Evolutionary conservation across 768 basidiomycete genomes (phyloP).

Genomic region (Termitomyces sp.): DNA sequence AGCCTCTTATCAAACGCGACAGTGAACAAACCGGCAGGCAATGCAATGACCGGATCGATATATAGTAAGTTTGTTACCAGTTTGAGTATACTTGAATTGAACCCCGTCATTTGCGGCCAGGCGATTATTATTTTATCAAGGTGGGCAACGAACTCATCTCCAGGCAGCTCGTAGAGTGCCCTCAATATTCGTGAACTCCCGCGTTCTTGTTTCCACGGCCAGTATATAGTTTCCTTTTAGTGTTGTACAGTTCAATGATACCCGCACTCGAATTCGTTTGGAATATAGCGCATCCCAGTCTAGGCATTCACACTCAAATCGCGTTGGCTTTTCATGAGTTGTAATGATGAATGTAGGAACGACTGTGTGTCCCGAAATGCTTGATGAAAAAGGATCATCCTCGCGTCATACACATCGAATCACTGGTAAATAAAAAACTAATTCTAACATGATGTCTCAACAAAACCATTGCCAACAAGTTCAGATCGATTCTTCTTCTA

Average conservation of each 20-base stretch:
- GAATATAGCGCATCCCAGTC: background rate
- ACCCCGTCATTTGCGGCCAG: slow-evolving; percentile 20
- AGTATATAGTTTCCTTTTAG: background rate
- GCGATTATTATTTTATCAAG: slow-evolving; percentile 59
- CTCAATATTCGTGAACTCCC: background rate
- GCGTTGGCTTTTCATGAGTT: background rate
- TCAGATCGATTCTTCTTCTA: background rate
- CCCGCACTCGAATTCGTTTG: too few relatives aligned
- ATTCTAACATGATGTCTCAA: slow-evolving; percentile 2
- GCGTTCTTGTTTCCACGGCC: background rate
- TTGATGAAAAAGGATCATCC: background rate
- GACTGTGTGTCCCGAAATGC: background rate
- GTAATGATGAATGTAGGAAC: background rate
- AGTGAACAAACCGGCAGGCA: slow-evolving; percentile 14
- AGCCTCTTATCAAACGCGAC: slow-evolving; percentile 16
- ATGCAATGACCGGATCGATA: slow-evolving; percentile 10
- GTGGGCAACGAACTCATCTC: slow-evolving; percentile 47
- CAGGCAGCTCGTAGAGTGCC: slow-evolving; percentile 37
- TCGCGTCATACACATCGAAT: slow-evolving; percentile 1
- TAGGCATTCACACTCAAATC: background rate
- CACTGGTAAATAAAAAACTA: slow-evolving; percentile 5
- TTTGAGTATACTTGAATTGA: background rate
- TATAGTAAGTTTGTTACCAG: slow-evolving; percentile 25
- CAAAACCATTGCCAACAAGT: background rate
- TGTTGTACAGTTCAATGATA: too few relatives aligned